These are phyloP conservation scores for Saccharomyces pastorianus DNA, from an alignment of 1,139 yeast genomes.

Conservation along the genomic window DNA sequence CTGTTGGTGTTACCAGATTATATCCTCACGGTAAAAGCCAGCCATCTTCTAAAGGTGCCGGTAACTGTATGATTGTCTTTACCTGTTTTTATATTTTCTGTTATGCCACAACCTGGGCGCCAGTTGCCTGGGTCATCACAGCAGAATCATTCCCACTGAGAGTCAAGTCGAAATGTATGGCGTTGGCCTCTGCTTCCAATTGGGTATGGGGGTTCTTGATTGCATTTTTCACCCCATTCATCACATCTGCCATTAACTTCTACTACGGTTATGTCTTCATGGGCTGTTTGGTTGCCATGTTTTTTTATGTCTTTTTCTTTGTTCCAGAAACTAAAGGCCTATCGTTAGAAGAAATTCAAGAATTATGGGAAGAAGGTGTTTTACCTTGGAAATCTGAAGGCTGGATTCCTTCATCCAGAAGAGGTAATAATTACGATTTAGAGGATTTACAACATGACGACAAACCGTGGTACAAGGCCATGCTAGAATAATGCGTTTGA, in stretches of 20 bases:
- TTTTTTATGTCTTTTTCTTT: constrained; percentile 53
- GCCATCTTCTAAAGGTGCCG: constrained; percentile 1
- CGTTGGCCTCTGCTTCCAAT: constrained; percentile 58
- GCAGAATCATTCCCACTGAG: constrained; percentile 69
- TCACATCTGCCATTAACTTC: constrained; percentile 37
- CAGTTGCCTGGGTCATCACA: constrained; percentile 43
- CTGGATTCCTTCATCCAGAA: constrained; percentile 26
- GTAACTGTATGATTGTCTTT: constrained; percentile 51
- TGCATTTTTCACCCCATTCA: constrained; percentile 65
- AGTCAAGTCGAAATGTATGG: constrained; percentile 30
- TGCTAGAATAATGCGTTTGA: constrained; percentile 6
- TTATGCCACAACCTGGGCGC: constrained; percentile 56
- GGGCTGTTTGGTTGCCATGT: constrained; percentile 55
- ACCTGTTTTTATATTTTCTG: constrained; percentile 66
- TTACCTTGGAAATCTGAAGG: constrained; percentile 39
- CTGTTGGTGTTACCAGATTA: constrained; percentile 2
- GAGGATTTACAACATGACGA: constrained; percentile 12
- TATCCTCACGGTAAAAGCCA: constrained; percentile 2
- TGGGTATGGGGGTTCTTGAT: constrained; percentile 70
- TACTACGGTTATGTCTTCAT: constrained; percentile 64
- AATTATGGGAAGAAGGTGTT: constrained; percentile 38
- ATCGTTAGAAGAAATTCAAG: constrained; percentile 62
- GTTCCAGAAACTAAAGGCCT: constrained; percentile 66
- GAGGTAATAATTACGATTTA: constrained; percentile 22
- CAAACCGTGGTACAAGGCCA: constrained; percentile 19